Evolutionary conservation across 2,329 filamentous ascomycete genomes (phyloP), one percentile per base, ranked within the genome.

Genomic region (Taxawa tesnikishii): DNA sequence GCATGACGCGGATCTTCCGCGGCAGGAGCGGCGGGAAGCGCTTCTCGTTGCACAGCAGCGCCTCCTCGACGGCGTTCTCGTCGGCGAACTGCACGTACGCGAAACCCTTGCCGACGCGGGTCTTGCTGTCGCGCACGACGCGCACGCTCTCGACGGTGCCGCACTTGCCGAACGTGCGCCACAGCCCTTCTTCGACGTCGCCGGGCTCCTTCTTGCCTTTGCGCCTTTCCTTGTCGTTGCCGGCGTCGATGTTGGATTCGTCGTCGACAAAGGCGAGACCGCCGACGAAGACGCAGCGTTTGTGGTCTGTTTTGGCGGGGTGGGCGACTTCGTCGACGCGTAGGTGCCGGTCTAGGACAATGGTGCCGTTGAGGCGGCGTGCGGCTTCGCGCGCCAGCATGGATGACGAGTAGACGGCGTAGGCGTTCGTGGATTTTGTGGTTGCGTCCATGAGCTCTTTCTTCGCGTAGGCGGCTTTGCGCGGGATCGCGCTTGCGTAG

Each of bases 41-140:
- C 65, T 96, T 93, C 40, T 76, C 87, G 53, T 94, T 73, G 39
- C 88, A 73, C 24, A 92, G 70, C 9, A 98, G 69, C 2, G 90
- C 90, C n/a, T 80, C 73, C 58, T 98, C 90, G 28, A 98, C 88
- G 27, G 79, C 68, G 47, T 92, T 94, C 40, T 69, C 74, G 47
- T 96, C 83, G 49, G 79, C 74, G 59, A 98, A 98, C 52, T 98
- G 90, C 11, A 98, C 88, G 49, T 98, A 98, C 40, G 92, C 92
- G 51, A 98, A 84, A 4, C 90, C 90, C 55, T 98, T 98, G 48
- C 90, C 85, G 17, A 98, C 83, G 30, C 92, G 75, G 6, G 92
- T 98, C 44, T 81, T 79, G 40, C 82, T 68, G 50, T 98, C 90
- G 34, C 90, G 76, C 31, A 94, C 73, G 13, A 98, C 85, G 19